A percentile compares a stretch with the other conserved stretches of the same genome.
Evolutionary conservation across 202 grass and related monocot genomes (phyloP).

Genomic region (Panicum hallii): DNA sequence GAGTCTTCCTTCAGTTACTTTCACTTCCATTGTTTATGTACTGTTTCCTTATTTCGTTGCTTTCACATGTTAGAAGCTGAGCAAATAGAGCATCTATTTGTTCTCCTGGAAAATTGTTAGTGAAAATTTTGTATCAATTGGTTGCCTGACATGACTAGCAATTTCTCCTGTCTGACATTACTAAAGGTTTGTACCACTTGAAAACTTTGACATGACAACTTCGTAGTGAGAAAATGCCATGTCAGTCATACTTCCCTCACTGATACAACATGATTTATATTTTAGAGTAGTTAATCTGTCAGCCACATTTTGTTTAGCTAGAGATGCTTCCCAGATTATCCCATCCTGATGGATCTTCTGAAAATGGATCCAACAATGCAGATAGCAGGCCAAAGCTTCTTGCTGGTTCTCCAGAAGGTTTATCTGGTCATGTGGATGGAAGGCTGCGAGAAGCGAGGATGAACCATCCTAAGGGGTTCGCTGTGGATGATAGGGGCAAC

Average conservation of each 20-base stretch:
- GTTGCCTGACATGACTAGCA: background rate
- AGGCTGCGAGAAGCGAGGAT: conserved; percentile 71
- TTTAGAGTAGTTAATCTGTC: background rate
- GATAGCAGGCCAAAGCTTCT: conserved; percentile 97
- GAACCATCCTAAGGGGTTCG: conserved; percentile 96
- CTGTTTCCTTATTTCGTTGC: background rate
- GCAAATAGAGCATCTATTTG: background rate
- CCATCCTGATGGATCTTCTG: conserved; percentile 28
- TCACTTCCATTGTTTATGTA: conserved; percentile 29
- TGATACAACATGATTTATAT: background rate
- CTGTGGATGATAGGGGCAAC: conserved; percentile 83
- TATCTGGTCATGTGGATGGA: conserved; percentile 90
- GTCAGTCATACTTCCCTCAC: background rate
- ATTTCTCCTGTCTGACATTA: background rate
- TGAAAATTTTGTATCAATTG: background rate
- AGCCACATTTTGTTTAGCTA: background rate
- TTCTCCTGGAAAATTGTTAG: background rate
- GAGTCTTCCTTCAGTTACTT: background rate
- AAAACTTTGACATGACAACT: background rate
- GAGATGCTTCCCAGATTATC: background rate
- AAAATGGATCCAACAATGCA: conserved; percentile 57
- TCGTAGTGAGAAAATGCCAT: background rate
- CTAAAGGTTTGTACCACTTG: background rate
- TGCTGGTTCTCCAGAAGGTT: conserved; percentile 88
- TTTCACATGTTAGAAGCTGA: background rate